Conservation (phyloP, 2,329 filamentous ascomycete species). For the Graphilbum ipis-grandicollis region DNA sequence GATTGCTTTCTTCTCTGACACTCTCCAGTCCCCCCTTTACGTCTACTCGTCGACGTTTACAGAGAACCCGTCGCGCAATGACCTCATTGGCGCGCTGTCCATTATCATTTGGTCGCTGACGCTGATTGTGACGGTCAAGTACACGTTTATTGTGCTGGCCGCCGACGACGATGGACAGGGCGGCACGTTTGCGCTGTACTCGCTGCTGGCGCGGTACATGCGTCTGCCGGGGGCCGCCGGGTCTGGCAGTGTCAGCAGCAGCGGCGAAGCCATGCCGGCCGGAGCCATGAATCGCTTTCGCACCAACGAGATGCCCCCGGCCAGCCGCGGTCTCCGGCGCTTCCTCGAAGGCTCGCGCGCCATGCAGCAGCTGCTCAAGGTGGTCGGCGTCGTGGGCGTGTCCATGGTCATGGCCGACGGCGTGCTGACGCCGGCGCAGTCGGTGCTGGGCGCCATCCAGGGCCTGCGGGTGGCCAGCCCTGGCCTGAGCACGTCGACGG, state of each 20-base stretch:
- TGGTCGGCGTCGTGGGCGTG: constrained; percentile 47
- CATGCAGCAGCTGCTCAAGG: constrained; percentile 36
- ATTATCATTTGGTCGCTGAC: constrained; percentile 54
- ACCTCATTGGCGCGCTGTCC: constrained; percentile 47
- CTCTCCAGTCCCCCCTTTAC: constrained; percentile 35
- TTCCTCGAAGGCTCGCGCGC: constrained; percentile 38
- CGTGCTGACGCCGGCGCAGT: constrained; percentile 52
- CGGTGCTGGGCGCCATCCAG: constrained; percentile 52
- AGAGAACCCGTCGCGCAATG: constrained; percentile 32
- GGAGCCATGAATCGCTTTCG: constrained; percentile 41
- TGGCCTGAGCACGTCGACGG: constrained; percentile 34
- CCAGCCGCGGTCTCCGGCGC: constrained; percentile 33
- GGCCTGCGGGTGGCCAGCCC: constrained; percentile 40
- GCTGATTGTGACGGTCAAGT: constrained; percentile 53
- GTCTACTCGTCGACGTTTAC: constrained; percentile 53
- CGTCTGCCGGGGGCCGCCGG: constrained; percentile 29
- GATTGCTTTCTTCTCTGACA: background rate
- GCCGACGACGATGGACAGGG: constrained; percentile 58
- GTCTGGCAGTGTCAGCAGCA: background rate
- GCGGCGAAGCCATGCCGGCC: constrained; percentile 15
- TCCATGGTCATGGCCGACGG: constrained; percentile 48
- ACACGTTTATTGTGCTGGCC: constrained; percentile 44
- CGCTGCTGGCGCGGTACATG: constrained; percentile 41
- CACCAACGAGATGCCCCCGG: constrained; percentile 35
- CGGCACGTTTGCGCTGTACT: constrained; percentile 52